phyloP scores from a whole-genome alignment of 2,329 filamentous ascomycete genomes.

The Apiospora hydei region DNA sequence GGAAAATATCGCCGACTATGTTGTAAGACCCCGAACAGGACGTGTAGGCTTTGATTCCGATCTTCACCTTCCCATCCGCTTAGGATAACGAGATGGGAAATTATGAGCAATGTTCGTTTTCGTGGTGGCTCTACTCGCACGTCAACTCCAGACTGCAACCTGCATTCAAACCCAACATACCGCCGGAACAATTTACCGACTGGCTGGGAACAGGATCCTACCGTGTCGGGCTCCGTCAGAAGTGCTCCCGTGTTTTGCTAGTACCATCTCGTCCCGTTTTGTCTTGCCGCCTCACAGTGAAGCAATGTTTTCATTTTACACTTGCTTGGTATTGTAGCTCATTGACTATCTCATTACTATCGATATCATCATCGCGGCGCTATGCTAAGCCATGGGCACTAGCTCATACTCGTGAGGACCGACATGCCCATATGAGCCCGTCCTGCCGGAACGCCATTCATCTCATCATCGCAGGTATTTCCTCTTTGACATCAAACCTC shows the following conservation, averaged over 20 bases:
- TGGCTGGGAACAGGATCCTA: neutral
- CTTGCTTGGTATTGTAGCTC: slow-evolving; percentile 4
- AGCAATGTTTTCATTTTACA: neutral
- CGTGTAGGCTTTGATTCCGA: neutral
- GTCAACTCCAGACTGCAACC: neutral
- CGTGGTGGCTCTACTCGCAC: neutral
- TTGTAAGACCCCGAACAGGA: neutral
- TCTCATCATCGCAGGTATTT: slow-evolving; percentile 6
- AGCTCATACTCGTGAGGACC: neutral
- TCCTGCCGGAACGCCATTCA: slow-evolving; percentile 17
- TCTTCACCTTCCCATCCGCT: neutral
- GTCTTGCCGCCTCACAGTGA: neutral
- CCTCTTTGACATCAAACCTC: neutral
- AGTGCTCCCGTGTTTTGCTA: neutral
- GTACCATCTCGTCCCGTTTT: neutral
- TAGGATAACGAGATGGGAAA: neutral
- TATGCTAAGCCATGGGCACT: neutral
- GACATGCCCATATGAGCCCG: neutral
- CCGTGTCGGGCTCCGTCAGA: neutral
- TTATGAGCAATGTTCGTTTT: neutral
- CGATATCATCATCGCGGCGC: slow-evolving; percentile 19
- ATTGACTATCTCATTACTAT: slow-evolving; percentile 19
- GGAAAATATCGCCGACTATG: neutral
- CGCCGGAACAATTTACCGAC: neutral
- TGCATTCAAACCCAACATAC: neutral